Evolutionary conservation across 148 eudicot species (phyloP), one percentile per base, ranked within the genome.

Genomic region (Rhododendron ovatum): DNA sequence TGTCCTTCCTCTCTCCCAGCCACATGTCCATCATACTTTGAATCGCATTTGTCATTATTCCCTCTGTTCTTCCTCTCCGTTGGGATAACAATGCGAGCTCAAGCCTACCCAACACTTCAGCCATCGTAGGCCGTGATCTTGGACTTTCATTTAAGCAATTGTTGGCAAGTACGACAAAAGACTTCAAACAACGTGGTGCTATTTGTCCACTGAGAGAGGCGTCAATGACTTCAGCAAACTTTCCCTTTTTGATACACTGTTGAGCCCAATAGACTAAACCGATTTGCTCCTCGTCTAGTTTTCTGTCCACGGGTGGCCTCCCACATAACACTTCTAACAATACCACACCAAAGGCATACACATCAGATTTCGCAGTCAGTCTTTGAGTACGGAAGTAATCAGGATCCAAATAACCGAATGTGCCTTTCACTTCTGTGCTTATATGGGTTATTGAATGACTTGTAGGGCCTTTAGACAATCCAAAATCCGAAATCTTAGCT

Each of bases 281-380:
- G 10, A 24, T 39, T n/a, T 84, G 55, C 20, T 73, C 85, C 20
- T 33, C 85, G 33, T 35, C 45, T 1, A 47, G 35, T 39, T 61
- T 73, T 12, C 3, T 30, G 50, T 84, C 65, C 65, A 73, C 30
- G 2, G 45, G 47, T 2, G 63, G 43, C 65, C 86, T 73, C 63
- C 80, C 80, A 50, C 86, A 73, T 2, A 73, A 41, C 75, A 30
- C 85, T 83, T 86, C 86, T 17, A 88, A 83, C 84, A 88, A 45
- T 24, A 78, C 81, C 9, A 78, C 81, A 3, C 51, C 81, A 18
- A 78, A 78, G 0, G 81, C 81, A 43, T 78, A 78, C 28, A 43
- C 81, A 78, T 78, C 81, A 8, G 81, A 78, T 24, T 78, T 78
- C 15, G 1, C 2, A 0, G 30, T 78, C 18, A 78, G n/a, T 10